Evolutionary conservation across 805 yeast genomes (phyloP), one percentile per base, ranked within the genome.

Genomic region (Wickerhamomyces chaumierensis): DNA sequence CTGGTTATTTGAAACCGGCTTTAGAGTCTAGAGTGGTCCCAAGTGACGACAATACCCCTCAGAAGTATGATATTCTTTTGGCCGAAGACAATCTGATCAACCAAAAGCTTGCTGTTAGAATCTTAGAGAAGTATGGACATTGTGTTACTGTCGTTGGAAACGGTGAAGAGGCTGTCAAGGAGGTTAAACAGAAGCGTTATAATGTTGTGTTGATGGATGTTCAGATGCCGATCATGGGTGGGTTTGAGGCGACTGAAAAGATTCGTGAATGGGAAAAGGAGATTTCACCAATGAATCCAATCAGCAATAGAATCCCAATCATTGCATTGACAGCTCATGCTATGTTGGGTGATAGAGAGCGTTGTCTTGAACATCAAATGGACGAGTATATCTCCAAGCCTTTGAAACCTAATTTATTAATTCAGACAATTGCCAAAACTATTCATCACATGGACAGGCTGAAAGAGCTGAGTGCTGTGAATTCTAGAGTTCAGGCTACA

Each of bases 211-310:
- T 85, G 48, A 85, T 85, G 95, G 95, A 85, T 62, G 94, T 85
- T 34, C 95, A 85, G 58, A 85, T 85, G 95, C 95, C 95, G 8
- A 84, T 83, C 14, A 86, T 85, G 92, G 94, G 95, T 21, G 95
- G 95, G 0, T 85, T 85, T 57, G 95, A 85, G 53, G 94, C 95
- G 3, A 84, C 95, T 1, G 84, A 80, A 35, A 75, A 77, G 58
- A 85, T 85, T 39, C 67, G 95, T 48, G 86, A 81, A 53, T 84
- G 94, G 94, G 95, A 85, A 60, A 75, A 72, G 63, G 81, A 79
- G 58, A 70, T 77, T 17, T 78, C 79, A 45, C 86, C 88, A 34
- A 73, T 75, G 18, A 80, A 76, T 54, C 71, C 79, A 8, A 69
- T 78, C 37, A 70, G 82, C 25, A 76, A 80, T 43, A 69, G 94